Percentiles rank a stretch among this genome's conserved stretches.
These are phyloP conservation scores for Globisporangium abappressorium DNA, from an alignment of 352 stramenopile genomes.

Conservation along the genomic window DNA sequence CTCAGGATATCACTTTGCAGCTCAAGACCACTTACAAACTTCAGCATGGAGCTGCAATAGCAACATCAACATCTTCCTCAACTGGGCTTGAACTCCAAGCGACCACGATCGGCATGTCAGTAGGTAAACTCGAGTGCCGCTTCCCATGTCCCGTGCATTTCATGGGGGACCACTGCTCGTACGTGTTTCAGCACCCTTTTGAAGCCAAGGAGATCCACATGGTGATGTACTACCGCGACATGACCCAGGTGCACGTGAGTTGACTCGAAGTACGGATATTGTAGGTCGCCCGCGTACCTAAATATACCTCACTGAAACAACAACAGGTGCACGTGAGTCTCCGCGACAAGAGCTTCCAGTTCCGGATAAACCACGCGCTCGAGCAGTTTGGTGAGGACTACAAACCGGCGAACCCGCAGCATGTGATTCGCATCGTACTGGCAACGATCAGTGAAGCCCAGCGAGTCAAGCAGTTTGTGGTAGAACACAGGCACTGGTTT, in stretches of 20 bases:
- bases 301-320: too few relatives aligned
- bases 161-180: constrained; percentile 45
- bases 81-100: constrained; percentile 27
- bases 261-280: too few relatives aligned
- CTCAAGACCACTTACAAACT: constrained; percentile 47
- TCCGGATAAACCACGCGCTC: constrained; percentile 38
- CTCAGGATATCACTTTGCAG: constrained; percentile 47
- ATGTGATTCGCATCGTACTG: constrained; percentile 54
- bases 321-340: constrained; percentile 38
- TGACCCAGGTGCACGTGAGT: constrained; percentile 45
- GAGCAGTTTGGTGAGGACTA: constrained; percentile 70
- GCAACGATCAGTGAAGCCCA: constrained; percentile 40
- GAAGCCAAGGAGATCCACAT: constrained; percentile 63
- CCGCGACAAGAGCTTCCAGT: constrained; percentile 42
- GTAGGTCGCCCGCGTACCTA: too few relatives aligned
- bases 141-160: constrained; percentile 64
- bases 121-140: constrained; percentile 57
- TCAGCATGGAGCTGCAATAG: constrained; percentile 7
- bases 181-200: constrained; percentile 75
- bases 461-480: constrained; percentile 45
- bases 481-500: constrained; percentile 10
- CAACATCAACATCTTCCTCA: neutral
- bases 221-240: constrained; percentile 77
- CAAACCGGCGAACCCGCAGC: constrained; percentile 48
- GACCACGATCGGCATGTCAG: constrained; percentile 45